These are phyloP conservation scores for Talaromyces sp. DNA, from an alignment of 2,329 filamentous ascomycete species.

Conservation along the genomic window DNA sequence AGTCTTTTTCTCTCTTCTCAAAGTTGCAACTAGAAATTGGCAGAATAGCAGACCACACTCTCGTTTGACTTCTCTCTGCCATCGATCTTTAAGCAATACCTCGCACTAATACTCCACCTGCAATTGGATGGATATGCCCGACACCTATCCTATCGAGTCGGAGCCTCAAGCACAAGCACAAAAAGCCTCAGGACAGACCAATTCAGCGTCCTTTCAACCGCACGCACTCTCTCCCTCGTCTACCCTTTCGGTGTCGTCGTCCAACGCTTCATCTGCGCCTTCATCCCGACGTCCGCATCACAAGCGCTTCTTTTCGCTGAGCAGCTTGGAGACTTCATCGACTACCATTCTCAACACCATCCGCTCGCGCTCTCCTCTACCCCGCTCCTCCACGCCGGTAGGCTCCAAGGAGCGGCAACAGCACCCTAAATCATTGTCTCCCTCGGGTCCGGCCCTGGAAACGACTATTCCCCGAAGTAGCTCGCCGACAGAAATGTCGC, in stretches of 20 bases:
- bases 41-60: not conserved
- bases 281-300: not conserved
- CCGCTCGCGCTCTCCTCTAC: slow-evolving; percentile 11
- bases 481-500: slow-evolving; percentile 2
- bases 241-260: not conserved
- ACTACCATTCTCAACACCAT: slow-evolving; percentile 5
- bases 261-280: not conserved
- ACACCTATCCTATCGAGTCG: slow-evolving; percentile 5
- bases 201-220: not conserved
- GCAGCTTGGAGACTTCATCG: slow-evolving; percentile 3
- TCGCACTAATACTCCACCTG: not conserved
- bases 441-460: not conserved
- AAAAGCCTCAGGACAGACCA: not conserved
- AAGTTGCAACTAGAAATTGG: not conserved
- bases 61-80: not conserved
- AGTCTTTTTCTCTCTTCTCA: not conserved
- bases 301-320: slow-evolving; percentile 7
- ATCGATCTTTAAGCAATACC: not conserved
- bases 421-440: not conserved
- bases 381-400: not conserved
- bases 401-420: not conserved
- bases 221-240: slow-evolving; percentile 3
- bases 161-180: not conserved
- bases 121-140: slow-evolving; percentile 8
- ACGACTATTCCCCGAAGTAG: not conserved